phyloP scores from a whole-genome alignment of 228 moss, liverwort and hornwort genomes.

The Sphagnum magellanicum region DNA sequence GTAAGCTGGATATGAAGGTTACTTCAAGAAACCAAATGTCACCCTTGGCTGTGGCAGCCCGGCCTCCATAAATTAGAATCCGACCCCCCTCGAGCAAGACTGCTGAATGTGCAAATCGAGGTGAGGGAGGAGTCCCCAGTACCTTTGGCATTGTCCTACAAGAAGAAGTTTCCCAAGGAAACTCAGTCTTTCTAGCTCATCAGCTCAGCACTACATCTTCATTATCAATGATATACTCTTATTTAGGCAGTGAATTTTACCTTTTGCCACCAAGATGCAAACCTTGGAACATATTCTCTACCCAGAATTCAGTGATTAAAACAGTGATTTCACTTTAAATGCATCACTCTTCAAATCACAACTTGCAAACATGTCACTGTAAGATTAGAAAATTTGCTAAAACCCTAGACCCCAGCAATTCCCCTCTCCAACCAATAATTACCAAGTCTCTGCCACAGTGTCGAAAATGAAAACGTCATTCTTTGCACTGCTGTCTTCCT shows the following conservation, averaged over 20 bases:
- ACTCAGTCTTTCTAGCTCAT: too few species aligned
- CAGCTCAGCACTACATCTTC: too few species aligned
- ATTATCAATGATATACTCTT: background rate
- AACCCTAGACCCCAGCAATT: background rate
- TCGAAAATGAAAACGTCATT: constrained; percentile 37
- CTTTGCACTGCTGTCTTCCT: constrained; percentile 15
- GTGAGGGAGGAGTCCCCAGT: constrained; percentile 2
- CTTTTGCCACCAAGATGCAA: background rate
- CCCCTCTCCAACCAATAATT: background rate
- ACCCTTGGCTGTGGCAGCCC: constrained; percentile 14
- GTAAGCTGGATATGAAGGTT: background rate
- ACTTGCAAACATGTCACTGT: background rate
- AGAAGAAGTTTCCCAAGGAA: background rate
- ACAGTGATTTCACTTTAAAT: background rate
- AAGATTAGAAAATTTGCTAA: constrained; percentile 1
- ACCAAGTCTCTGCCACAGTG: constrained; percentile 27
- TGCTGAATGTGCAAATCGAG: constrained; percentile 37
- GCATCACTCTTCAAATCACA: background rate
- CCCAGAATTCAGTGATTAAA: background rate
- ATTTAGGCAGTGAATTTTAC: constrained; percentile 1
- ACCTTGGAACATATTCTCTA: background rate
- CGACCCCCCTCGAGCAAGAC: constrained; percentile 22
- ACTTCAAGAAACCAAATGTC: constrained; percentile 48
- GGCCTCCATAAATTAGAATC: constrained; percentile 35
- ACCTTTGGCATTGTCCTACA: background rate